A percentile compares a stretch with the other conserved stretches of the same genome.
Evolutionary conservation across 2,329 filamentous ascomycete genomes (phyloP).

Genomic region (Claviceps quebecensis): DNA sequence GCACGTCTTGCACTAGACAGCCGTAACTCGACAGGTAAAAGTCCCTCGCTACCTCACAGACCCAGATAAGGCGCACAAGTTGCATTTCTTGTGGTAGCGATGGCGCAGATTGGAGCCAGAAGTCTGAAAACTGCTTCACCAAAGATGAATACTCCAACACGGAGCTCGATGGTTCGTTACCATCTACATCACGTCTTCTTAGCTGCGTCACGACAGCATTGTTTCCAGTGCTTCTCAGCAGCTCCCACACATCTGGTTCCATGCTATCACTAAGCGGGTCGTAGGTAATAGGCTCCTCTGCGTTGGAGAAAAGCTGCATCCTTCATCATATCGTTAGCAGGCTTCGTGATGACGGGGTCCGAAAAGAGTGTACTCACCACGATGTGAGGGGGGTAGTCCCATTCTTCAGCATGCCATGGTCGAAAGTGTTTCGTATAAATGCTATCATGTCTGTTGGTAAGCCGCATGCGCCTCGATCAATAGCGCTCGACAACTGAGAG

Average conservation of each 20-base stretch:
- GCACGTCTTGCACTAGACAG: conserved; percentile 20
- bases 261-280: conserved; percentile 10
- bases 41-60: conserved; percentile 20
- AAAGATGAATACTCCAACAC: conserved; percentile 15
- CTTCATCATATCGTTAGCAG: conserved; percentile 6
- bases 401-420: conserved; percentile 13
- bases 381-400: conserved; percentile 17
- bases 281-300: conserved; percentile 1
- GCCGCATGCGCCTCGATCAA: conserved; percentile 9
- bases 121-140: conserved; percentile 14
- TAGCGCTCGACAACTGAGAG: conserved; percentile 8
- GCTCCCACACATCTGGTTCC: conserved; percentile 15
- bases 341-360: no score
- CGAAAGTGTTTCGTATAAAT: conserved; percentile 14
- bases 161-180: conserved; percentile 11
- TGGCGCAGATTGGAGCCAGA: conserved; percentile 19
- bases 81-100: conserved; percentile 13
- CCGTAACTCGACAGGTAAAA: conserved; percentile 22
- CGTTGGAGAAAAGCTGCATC: conserved; percentile 13
- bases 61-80: conserved; percentile 13
- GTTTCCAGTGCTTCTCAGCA: conserved; percentile 15
- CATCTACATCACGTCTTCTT: conserved; percentile 10
- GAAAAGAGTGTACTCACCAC: conserved; percentile 15
- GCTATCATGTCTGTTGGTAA: conserved; percentile 15
- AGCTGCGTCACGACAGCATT: conserved; percentile 18